These are phyloP conservation scores for Leccinum truebloodii DNA, from an alignment of 768 basidiomycete genomes.

Conservation along the genomic window DNA sequence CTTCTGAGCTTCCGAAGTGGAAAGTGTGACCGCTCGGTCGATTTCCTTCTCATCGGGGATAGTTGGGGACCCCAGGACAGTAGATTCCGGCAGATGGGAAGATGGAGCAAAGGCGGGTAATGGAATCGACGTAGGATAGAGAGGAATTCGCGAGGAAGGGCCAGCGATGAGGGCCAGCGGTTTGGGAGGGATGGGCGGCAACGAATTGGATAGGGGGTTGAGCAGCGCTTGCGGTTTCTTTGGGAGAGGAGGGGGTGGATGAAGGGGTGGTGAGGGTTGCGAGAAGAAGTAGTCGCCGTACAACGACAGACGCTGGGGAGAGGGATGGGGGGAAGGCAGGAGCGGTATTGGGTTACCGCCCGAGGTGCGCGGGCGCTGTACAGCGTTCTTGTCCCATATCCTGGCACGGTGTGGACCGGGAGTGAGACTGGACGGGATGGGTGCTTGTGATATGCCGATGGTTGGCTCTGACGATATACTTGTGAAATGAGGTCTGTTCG, in stretches of 20 bases:
- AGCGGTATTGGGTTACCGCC: slow-evolving; percentile 2
- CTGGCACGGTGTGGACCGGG: slow-evolving; percentile 25
- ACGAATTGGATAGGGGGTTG: slow-evolving; percentile 34
- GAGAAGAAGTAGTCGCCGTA: slow-evolving; percentile 33
- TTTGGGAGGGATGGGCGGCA: slow-evolving; percentile 45
- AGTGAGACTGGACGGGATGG: slow-evolving; percentile 28
- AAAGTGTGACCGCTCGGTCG: slow-evolving; percentile 50
- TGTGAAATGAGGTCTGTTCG: slow-evolving; percentile 21
- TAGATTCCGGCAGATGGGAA: slow-evolving; percentile 5
- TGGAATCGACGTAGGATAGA: slow-evolving; percentile 37
- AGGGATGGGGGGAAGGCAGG: slow-evolving; percentile 10
- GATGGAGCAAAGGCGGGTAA: slow-evolving; percentile 16
- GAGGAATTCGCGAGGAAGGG: slow-evolving; percentile 27
- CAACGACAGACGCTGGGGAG: slow-evolving; percentile 18
- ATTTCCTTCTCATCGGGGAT: slow-evolving; percentile 45
- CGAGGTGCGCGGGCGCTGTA: slow-evolving; percentile 15
- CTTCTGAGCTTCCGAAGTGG: slow-evolving; percentile 38
- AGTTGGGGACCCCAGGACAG: slow-evolving; percentile 16
- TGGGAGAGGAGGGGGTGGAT: slow-evolving; percentile 33
- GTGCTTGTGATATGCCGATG: slow-evolving; percentile 4
- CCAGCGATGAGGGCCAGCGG: slow-evolving; percentile 25
- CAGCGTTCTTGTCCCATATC: slow-evolving; percentile 19
- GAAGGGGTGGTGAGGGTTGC: slow-evolving; percentile 18
- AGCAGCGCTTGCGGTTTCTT: slow-evolving; percentile 30
- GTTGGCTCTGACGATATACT: slow-evolving; percentile 20